Conservation (phyloP, 208 protist species). For the Crithidia thermophila region DNA sequence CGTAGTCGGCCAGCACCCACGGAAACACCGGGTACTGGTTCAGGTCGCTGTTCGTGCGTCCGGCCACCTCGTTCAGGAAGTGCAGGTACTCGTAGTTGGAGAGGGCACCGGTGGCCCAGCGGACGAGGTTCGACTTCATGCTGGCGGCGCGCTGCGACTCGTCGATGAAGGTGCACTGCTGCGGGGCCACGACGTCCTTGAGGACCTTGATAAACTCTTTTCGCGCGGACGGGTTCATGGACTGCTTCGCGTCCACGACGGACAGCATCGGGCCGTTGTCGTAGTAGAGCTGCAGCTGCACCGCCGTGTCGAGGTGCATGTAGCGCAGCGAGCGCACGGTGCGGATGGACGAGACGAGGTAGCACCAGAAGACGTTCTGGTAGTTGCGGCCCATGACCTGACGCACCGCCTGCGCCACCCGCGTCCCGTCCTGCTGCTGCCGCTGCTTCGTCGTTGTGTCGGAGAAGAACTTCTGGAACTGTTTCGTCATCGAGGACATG, state of each 20-base stretch:
- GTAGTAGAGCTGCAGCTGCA: conserved; percentile 69
- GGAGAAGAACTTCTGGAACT: conserved; percentile 70
- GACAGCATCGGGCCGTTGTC: conserved; percentile 81
- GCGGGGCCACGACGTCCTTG: conserved; percentile 50
- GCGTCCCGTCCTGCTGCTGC: conserved; percentile 70
- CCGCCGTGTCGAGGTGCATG: conserved; percentile 89
- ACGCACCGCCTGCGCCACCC: conserved; percentile 79
- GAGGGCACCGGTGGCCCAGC: conserved; percentile 92
- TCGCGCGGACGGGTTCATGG: conserved; percentile 83
- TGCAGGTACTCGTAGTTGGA: conserved; percentile 95
- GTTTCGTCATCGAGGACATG: conserved; percentile 60
- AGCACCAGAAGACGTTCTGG: conserved; percentile 78
- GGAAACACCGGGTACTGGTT: conserved; percentile 97
- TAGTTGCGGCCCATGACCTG: conserved; percentile 73
- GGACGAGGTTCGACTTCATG: conserved; percentile 73
- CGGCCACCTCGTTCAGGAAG: conserved; percentile 92
- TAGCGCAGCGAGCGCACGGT: conserved; percentile 72
- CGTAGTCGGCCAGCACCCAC: conserved; percentile 94
- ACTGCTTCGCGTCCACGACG: conserved; percentile 82
- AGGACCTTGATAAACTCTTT: conserved; percentile 72
- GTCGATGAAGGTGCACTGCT: conserved; percentile 65
- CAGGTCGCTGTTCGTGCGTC: conserved; percentile 90
- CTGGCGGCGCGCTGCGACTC: conserved; percentile 47
- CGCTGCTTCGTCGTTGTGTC: conserved; percentile 48
- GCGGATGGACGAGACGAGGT: conserved; percentile 53